Conservation (phyloP, 2,329 filamentous ascomycete genomes). For the Sporothrix brunneoviolacea region DNA sequence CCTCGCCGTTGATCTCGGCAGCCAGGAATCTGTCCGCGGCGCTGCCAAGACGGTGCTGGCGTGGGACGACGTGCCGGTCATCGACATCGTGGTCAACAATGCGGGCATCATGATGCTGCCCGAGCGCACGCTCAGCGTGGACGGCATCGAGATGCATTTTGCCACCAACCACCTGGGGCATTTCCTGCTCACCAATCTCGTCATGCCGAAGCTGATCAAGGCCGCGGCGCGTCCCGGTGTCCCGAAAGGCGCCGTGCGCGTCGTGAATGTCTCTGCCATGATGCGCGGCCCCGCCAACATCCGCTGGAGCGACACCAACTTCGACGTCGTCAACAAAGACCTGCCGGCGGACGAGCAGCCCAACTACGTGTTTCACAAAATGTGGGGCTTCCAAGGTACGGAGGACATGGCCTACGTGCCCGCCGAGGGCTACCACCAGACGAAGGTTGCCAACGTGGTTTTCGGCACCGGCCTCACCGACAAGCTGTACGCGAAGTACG, state of each 20-base stretch:
- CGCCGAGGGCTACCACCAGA: constrained; percentile 41
- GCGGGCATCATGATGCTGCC: constrained; percentile 32
- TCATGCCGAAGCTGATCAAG: constrained; percentile 36
- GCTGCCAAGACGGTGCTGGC: constrained; percentile 29
- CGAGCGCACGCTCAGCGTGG: constrained; percentile 30
- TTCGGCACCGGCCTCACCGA: constrained; percentile 35
- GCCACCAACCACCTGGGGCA: constrained; percentile 45
- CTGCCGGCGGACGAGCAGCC: constrained; percentile 29
- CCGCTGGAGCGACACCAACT: constrained; percentile 34
- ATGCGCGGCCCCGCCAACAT: constrained; percentile 31
- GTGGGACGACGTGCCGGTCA: constrained; percentile 24
- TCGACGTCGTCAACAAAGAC: constrained; percentile 25
- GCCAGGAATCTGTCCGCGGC: constrained; percentile 29
- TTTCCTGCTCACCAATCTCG: constrained; percentile 41
- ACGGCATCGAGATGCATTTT: constrained; percentile 38
- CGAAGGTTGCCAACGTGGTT: constrained; percentile 46
- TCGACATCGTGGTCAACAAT: constrained; percentile 36
- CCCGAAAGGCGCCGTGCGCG: constrained; percentile 24
- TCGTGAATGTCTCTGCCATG: constrained; percentile 33
- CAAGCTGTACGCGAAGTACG: constrained; percentile 35
- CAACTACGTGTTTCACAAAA: constrained; percentile 20
- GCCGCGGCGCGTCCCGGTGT: constrained; percentile 22
- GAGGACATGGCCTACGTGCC: constrained; percentile 27
- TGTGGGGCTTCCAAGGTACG: constrained; percentile 27
- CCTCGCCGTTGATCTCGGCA: constrained; percentile 32